Percentiles rank a stretch among this genome's conserved stretches.
phyloP scores from a whole-genome alignment of 2,329 filamentous ascomycete species.

The Fusarium annulatum region DNA sequence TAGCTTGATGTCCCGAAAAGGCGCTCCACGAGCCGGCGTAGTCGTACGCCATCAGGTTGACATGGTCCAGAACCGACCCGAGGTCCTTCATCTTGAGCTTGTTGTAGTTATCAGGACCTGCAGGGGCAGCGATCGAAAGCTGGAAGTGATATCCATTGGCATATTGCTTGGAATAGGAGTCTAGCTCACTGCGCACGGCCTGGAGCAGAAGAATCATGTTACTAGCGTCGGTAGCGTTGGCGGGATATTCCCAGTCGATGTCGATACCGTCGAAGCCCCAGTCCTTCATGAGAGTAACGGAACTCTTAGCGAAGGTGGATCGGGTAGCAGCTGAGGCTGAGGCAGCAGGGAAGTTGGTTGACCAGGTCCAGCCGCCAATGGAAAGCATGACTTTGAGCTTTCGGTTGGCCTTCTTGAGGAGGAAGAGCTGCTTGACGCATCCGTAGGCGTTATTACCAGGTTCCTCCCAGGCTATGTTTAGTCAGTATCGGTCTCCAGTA shows the following conservation, averaged over 20 bases:
- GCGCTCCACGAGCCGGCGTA: constrained; percentile 76
- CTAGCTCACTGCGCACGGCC: constrained; percentile 56
- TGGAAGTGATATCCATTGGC: constrained; percentile 58
- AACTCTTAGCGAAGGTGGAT: constrained; percentile 74
- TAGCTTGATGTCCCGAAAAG: constrained; percentile 74
- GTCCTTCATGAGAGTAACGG: constrained; percentile 77
- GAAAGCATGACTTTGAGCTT: constrained; percentile 80
- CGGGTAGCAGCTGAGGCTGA: constrained; percentile 68
- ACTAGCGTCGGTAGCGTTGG: constrained; percentile 50
- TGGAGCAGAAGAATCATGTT: constrained; percentile 57
- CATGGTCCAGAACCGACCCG: constrained; percentile 61
- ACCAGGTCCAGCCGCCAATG: constrained; percentile 88
- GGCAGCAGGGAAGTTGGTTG: constrained; percentile 74
- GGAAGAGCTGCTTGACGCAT: constrained; percentile 78
- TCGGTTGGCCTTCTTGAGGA: constrained; percentile 79
- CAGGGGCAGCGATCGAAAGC: constrained; percentile 62
- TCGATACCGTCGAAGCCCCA: constrained; percentile 67
- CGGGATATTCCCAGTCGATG: constrained; percentile 53
- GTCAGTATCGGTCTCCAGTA: background rate
- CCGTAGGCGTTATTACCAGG: constrained; percentile 78
- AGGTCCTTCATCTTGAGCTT: constrained; percentile 60
- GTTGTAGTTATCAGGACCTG: constrained; percentile 60
- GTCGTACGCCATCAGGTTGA: constrained; percentile 80
- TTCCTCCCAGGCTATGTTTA: constrained; percentile 58
- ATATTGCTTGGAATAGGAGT: constrained; percentile 57